Percentiles rank a stretch among this genome's conserved stretches.
Conservation (phyloP, 1,284 basidiomycete genomes). For the Sphagnurus paluster region DNA sequence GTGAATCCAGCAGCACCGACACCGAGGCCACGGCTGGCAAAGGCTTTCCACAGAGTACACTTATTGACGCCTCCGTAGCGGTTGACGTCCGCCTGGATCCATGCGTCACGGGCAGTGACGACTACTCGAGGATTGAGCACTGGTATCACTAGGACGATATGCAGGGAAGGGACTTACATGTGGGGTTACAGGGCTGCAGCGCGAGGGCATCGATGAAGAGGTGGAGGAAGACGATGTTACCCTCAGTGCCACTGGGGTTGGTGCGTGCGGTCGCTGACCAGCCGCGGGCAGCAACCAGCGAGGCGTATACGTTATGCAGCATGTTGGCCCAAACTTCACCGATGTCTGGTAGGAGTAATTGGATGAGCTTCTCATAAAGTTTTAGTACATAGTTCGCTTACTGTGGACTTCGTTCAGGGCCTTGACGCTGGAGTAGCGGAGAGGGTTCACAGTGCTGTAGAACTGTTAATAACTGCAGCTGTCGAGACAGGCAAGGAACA, state of each 20-base stretch:
- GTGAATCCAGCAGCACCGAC: slow-evolving; percentile 2
- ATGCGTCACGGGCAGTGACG: slow-evolving; percentile 41
- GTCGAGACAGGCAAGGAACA: slow-evolving; percentile 3
- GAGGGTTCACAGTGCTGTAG: slow-evolving; percentile 27
- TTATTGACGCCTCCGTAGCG: slow-evolving; percentile 43
- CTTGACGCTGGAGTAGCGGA: slow-evolving; percentile 33
- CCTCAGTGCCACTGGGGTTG: slow-evolving; percentile 26
- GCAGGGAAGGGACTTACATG: slow-evolving; percentile 17
- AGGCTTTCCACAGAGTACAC: slow-evolving; percentile 46
- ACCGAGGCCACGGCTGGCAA: slow-evolving; percentile 45
- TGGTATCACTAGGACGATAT: not conserved
- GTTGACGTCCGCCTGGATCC: slow-evolving; percentile 54
- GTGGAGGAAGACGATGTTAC: slow-evolving; percentile 31
- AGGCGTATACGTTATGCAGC: slow-evolving; percentile 42
- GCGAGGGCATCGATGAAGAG: slow-evolving; percentile 30
- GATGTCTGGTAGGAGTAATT: slow-evolving; percentile 13
- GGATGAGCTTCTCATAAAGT: not conserved
- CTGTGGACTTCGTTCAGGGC: slow-evolving; percentile 36
- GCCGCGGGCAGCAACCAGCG: slow-evolving; percentile 31
- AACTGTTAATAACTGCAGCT: not conserved
- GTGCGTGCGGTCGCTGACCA: slow-evolving; percentile 26
- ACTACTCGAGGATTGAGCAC: slow-evolving; percentile 20
- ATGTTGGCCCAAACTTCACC: slow-evolving; percentile 46
- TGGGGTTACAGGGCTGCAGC: slow-evolving; percentile 33
- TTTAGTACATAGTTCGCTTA: slow-evolving; percentile 12